Base-by-base conservation (phyloP, 345 rosid genomes). In the Gossypium bickii region DNA sequence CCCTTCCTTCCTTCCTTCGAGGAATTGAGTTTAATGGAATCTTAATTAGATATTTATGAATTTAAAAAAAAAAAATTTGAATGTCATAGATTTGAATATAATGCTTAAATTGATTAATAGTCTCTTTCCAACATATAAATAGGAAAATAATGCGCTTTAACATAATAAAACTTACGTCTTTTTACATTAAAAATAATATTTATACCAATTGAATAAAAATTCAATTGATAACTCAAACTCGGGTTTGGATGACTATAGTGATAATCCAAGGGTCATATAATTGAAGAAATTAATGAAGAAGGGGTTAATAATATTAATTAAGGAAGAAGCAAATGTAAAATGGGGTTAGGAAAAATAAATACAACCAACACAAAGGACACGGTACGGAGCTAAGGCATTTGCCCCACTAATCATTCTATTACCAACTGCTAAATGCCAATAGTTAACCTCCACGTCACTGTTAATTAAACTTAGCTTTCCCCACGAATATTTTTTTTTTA, bases 291-390 rank as follows among this genome's bases (percentile, higher is more conserved):
- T 43, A 20, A 56, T 1, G 84, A 81, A 76, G 55, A 77, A 20
- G 47, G n/a, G 7, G 20, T 51, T 51, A 12, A 62, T 13, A 20
- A 12, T 12, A 24, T 22, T 24, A 58, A 24, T 24, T 58, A 11
- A 58, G 24, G 77, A 29, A 69, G 72, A 45, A 17, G 43, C 67
- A 62, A 48, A 66, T 67, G 49, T n/a, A 16, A 24, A 11, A 22
- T 58, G 7, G 2, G 62, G 27, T 47, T 61, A 52, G 18, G 70
- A 22, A 49, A 78, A 12, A 51, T 69, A 67, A 12, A 51, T 69
- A 67, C 66, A 49, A 79, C 67, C 88, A 76, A 25, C 70, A 68
- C 73, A 83, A 76, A 78, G 53, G 92, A 85, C 92, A 83, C 22
- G 62, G 71, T 20, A 69, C 49, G 60, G 65, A 25, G 80, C 25